Percentiles rank a stretch among this genome's conserved stretches.
Evolutionary conservation across 2,329 filamentous ascomycete species (phyloP).

Genomic region (Aspergillus hiratsukae): DNA sequence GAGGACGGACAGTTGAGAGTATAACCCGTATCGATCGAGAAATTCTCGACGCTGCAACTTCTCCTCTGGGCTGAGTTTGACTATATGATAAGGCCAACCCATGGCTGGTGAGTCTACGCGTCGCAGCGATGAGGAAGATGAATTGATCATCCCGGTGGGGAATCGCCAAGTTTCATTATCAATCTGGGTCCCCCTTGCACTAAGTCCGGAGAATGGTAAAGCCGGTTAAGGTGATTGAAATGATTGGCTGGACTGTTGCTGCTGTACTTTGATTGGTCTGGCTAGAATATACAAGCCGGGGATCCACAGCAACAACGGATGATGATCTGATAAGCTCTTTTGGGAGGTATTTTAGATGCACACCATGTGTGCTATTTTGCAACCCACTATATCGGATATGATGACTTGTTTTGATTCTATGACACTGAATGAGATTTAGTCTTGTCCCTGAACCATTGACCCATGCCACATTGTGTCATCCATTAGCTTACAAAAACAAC

Average conservation of each 20-base stretch:
- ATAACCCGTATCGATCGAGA: neutral
- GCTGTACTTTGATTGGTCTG: neutral
- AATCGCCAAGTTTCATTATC: neutral
- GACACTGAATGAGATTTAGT: no score
- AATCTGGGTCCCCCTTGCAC: neutral
- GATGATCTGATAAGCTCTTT: neutral
- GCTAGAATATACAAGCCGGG: no score
- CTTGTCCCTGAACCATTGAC: no score
- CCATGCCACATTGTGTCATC: no score
- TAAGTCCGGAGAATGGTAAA: neutral
- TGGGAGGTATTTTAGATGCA: no score
- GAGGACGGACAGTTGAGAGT: neutral
- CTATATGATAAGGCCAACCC: constrained; percentile 8
- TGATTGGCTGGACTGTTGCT: no score
- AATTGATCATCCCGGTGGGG: neutral
- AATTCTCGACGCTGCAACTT: neutral
- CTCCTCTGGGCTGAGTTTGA: constrained; percentile 4
- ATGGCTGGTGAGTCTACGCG: neutral
- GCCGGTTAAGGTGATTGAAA: neutral
- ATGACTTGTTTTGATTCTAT: no score
- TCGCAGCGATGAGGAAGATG: neutral
- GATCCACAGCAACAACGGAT: no score
- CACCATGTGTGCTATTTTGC: no score
- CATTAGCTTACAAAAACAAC: no score
- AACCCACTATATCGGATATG: no score